phyloP scores from a whole-genome alignment of 257 asterid species.

The Solanum lycopersicoides region DNA sequence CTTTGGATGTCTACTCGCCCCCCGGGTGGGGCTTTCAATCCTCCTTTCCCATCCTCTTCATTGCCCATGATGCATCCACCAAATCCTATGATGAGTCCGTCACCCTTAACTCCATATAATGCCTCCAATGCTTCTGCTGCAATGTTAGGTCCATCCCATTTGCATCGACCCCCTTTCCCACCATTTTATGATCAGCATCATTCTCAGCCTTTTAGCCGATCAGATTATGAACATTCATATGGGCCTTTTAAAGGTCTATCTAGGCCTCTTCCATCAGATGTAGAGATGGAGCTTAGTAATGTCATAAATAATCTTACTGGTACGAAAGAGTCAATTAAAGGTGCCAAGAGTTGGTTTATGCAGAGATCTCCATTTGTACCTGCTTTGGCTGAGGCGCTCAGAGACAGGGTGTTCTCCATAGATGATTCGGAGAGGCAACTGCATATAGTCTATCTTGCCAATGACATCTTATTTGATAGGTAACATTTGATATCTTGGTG shows the following conservation, averaged over 20 bases:
- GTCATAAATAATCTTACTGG: constrained; percentile 79
- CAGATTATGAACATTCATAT: constrained; percentile 61
- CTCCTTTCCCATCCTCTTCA: constrained; percentile 55
- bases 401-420: constrained; percentile 62
- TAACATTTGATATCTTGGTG: constrained; percentile 4
- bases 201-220: constrained; percentile 53
- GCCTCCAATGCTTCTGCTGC: constrained; percentile 31
- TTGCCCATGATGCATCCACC: constrained; percentile 74
- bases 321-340: constrained; percentile 94
- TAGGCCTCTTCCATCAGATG: constrained; percentile 87
- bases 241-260: constrained; percentile 62
- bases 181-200: constrained; percentile 69
- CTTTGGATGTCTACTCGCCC: constrained; percentile 70
- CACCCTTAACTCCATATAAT: constrained; percentile 41
- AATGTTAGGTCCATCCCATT: constrained; percentile 38
- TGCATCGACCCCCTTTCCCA: constrained; percentile 66
- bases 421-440: constrained; percentile 94
- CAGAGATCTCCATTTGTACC: constrained; percentile 80
- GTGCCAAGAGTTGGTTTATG: constrained; percentile 98
- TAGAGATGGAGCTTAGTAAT: constrained; percentile 81
- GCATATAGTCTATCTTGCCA: constrained; percentile 87
- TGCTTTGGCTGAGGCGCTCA: constrained; percentile 82
- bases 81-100: constrained; percentile 68
- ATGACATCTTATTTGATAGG: constrained; percentile 97
- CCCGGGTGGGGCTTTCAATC: constrained; percentile 48